Base-by-base conservation (phyloP, 176 grass and related monocot species). In the Oryza longistaminata region DNA sequence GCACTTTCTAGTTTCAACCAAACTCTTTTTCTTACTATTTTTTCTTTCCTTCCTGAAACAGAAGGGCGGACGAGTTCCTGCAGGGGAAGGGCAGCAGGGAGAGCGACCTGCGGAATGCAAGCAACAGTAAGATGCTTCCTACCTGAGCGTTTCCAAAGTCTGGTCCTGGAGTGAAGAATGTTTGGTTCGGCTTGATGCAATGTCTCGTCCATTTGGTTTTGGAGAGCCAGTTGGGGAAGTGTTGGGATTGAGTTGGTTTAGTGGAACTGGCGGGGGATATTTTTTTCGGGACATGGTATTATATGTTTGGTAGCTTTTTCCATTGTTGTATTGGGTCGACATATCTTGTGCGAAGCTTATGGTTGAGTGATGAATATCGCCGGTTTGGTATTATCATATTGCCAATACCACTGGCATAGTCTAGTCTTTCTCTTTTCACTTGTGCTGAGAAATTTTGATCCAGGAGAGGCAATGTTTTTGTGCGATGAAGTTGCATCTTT, bases 91-190 rank as follows among this genome's bases (percentile, higher is more conserved):
- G 39, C 85, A 91, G 81, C 85, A 86, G 62, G 92, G 90, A n/a
- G 94, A 97, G 62, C 91, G 88, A 26, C 94, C 94, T 1, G 89
- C 94, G 3, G 94, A 97, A 39, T 97, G 94, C 94, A 93, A 94
- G 90, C 94, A 97, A 74, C 94, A 97, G 94, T 97, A 43, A 87
- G 70, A 46, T 58, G 60, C 67, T 72, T 37, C 70, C 37, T 25
- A 66, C 5, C 48, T 55, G 45, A 71, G 43, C 80, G 22, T 80
- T 58, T 86, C 66, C 50, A 53, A 37, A 46, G 76, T 42, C 70
- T 70, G 72, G 33, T 76, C 55, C 21, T 83, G 29, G 77, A 78
- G 45, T 71, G 55, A 74, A 74, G 82, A 64, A 86, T 83, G 46
- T 70, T 73, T 89, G 76, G 81, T 85, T 75, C 70, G 89, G 77